phyloP scores from a whole-genome alignment of 768 basidiomycete species.

The Rhizopogon rudus region DNA sequence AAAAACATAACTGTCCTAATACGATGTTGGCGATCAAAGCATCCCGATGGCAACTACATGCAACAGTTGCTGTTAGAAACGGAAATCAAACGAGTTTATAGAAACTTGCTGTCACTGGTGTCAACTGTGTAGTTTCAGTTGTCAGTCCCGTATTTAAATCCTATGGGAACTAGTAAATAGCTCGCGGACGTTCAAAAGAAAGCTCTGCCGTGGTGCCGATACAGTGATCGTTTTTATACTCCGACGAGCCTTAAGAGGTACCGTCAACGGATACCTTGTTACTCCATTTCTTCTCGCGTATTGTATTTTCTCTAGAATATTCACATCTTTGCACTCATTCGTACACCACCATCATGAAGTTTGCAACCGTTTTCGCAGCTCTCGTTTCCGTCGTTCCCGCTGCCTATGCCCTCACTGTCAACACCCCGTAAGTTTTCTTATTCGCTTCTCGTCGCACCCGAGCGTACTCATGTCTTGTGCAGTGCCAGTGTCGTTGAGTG shows the following conservation, averaged over 20 bases:
- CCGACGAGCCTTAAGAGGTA: conserved; percentile 9
- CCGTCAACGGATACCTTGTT: neutral
- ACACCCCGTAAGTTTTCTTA: conserved; percentile 56
- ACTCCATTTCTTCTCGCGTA: conserved; percentile 2
- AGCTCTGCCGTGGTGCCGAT: neutral
- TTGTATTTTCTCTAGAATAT: neutral
- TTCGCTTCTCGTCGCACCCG: conserved; percentile 1
- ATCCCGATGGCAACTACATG: neutral
- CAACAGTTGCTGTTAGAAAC: no score
- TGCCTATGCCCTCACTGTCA: conserved; percentile 47
- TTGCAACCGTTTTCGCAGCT: conserved; percentile 23
- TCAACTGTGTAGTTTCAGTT: neutral
- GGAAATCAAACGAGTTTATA: neutral
- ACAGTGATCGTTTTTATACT: conserved; percentile 15
- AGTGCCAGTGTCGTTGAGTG: conserved; percentile 44
- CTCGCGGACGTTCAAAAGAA: neutral
- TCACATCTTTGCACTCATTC: conserved; percentile 15
- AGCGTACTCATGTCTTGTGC: neutral
- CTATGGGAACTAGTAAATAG: neutral
- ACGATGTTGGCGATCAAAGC: neutral
- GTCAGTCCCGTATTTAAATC: no score
- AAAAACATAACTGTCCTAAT: neutral
- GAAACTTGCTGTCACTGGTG: neutral
- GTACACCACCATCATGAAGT: conserved; percentile 30
- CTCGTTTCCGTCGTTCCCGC: conserved; percentile 28